Evolutionary conservation across 1,139 yeast species (phyloP), one percentile per base, ranked within the genome.

Genomic region (Hyphopichia khmerensis): DNA sequence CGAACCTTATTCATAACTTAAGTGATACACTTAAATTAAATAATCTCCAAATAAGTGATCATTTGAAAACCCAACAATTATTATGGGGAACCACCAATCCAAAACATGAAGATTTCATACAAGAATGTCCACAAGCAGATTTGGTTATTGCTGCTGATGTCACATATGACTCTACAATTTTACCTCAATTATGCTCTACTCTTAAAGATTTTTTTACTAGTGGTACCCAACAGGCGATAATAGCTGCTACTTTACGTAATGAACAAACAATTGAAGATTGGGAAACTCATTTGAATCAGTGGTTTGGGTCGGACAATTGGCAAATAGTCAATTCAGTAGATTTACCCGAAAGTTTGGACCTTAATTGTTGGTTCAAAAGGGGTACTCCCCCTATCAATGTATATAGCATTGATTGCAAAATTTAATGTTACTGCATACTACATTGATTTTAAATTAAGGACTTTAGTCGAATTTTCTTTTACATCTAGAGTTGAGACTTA

Each of bases 131-230:
- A 0, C 50, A 51, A 4, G 59, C 68, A 11, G 80, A 82, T 51
- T 60, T 79, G 1, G 60, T 87, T 0, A 59, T 89, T 2, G 96
- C 91, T 0, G 93, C 96, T 0, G 96, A 89, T 59, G 87, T 90
- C 24, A 88, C 96, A 0, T 91, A 87, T 61, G 97, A 91, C 56
- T 61, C 79, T 1, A 65, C 77, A 3, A 69, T 81, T 2, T 71
- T 87, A n/a, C 80, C 80, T 0, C 64, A 64, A n/a, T 67, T 90
- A 38, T 73, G 82, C 3, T 48, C 57, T 3, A 76, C 86, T 10
- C 59, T 89, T 1, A 48, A 55, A 2, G 70, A 69, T 24, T 70
- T 73, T 30, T 60, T 79, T 35, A 47, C 45, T 0, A 27, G 40
- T 13, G 71, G 72, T 4, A 53, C 67, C 19, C 51, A 60, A 9